Conservation (phyloP, 2,329 filamentous ascomycete species). For the Anisogramma anomala region DNA sequence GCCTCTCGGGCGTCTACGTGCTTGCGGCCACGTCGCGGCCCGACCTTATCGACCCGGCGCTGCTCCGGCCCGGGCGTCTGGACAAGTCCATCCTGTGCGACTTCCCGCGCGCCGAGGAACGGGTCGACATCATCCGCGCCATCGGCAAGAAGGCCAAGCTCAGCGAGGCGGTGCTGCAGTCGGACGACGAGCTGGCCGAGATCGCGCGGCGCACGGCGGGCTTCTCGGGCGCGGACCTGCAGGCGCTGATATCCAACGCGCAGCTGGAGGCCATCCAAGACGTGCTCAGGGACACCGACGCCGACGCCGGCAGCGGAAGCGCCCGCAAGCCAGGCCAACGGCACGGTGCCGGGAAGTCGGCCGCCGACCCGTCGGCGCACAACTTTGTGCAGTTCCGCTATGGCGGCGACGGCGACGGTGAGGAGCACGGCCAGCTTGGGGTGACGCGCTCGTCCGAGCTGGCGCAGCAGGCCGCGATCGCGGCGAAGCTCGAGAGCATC, state of each 20-base stretch:
- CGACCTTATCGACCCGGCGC: constrained; percentile 87
- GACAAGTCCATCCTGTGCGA: constrained; percentile 92
- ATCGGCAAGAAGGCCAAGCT: constrained; percentile 74
- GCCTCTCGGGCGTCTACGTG: constrained; percentile 88
- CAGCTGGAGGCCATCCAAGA: constrained; percentile 97
- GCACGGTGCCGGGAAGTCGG: constrained; percentile 6
- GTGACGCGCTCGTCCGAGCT: constrained; percentile 43
- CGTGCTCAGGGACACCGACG: constrained; percentile 54
- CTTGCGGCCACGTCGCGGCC: constrained; percentile 87
- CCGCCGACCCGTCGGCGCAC: constrained; percentile 22
- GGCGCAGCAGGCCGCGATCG: constrained; percentile 68
- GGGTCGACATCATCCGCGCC: constrained; percentile 77
- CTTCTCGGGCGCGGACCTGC: constrained; percentile 87
- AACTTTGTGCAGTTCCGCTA: constrained; percentile 80
- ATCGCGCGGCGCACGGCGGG: constrained; percentile 74
- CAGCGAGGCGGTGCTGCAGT: constrained; percentile 49
- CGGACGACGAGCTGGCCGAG: constrained; percentile 49
- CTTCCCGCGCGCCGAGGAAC: constrained; percentile 68
- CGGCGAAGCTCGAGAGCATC: constrained; percentile 70
- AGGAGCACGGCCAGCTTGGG: constrained; percentile 28
- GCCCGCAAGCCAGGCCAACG: constrained; percentile 21
- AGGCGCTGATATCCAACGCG: constrained; percentile 90
- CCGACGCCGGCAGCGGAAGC: constrained; percentile 23
- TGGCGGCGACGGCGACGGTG: constrained; percentile 44
- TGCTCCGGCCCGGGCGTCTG: constrained; percentile 79